Evolutionary conservation across 495 filamentous ascomycete genomes (phyloP).

Genomic region (Penicillium egyptiacum): DNA sequence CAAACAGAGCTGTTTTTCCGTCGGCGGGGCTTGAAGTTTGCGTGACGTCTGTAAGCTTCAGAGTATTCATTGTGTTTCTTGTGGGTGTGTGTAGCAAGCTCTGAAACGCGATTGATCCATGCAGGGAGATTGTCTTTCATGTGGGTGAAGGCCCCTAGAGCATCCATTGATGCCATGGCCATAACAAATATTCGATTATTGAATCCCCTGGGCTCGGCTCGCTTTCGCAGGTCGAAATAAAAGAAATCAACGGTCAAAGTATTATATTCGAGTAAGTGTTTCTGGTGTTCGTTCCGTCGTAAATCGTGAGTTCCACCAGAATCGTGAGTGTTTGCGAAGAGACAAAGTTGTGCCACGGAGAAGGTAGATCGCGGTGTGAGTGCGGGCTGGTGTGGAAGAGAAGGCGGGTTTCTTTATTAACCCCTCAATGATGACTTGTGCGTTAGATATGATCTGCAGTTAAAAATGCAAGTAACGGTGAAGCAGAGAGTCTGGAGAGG

Average conservation of each 20-base stretch:
- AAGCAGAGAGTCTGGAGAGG: slow-evolving; percentile 15
- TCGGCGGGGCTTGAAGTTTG: slow-evolving; percentile 29
- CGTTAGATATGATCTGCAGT: neutral
- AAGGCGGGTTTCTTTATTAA: slow-evolving; percentile 7
- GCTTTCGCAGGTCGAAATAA: neutral
- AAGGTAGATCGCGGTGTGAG: slow-evolving; percentile 1
- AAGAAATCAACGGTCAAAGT: neutral
- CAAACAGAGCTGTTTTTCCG: slow-evolving; percentile 48
- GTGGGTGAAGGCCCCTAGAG: slow-evolving; percentile 59
- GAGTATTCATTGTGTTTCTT: slow-evolving; percentile 67
- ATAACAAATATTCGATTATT: slow-evolving; percentile 1
- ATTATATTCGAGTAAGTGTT: neutral
- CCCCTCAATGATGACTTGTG: slow-evolving; percentile 1
- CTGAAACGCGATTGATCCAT: slow-evolving; percentile 68
- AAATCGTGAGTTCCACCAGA: slow-evolving; percentile 19
- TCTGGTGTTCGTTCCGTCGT: slow-evolving; percentile 33
- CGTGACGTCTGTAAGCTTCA: slow-evolving; percentile 40
- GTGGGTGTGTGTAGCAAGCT: slow-evolving; percentile 66
- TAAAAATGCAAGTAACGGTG: slow-evolving; percentile 18
- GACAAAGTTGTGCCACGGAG: neutral
- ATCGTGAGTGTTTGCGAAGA: neutral
- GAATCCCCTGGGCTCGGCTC: neutral
- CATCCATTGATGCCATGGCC: slow-evolving; percentile 53
- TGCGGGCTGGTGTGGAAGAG: neutral
- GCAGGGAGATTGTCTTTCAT: slow-evolving; percentile 60